Evolutionary conservation across 331 rosid genomes (phyloP).

Genomic region (Erythrophleum ivorense): DNA sequence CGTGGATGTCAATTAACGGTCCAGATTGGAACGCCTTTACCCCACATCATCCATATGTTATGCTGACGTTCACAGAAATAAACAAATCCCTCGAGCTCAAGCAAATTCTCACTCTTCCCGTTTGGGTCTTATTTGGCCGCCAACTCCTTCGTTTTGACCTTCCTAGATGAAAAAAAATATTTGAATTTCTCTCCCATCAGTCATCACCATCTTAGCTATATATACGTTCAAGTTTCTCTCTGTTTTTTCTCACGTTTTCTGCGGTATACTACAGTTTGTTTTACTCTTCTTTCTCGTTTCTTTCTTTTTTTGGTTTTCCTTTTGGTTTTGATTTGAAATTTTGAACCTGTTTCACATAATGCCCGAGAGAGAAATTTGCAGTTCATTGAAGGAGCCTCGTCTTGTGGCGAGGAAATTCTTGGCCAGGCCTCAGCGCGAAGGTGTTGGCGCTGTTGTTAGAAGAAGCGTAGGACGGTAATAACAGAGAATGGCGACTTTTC

Average conservation of each 20-base stretch:
- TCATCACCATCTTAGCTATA: conserved; percentile 39
- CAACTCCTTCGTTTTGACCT: conserved; percentile 19
- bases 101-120: conserved; percentile 32
- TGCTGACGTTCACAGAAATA: conserved; percentile 50
- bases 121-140: conserved; percentile 53
- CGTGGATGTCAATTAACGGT: conserved; percentile 40
- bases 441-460: conserved; percentile 88
- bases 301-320: too few species aligned
- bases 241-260: conserved; percentile 40
- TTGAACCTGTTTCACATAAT: conserved; percentile 32
- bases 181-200: background rate
- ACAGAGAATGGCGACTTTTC: background rate
- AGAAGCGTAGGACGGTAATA: conserved; percentile 91
- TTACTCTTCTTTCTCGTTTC: too few species aligned
- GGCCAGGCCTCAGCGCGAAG: conserved; percentile 93
- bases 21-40: background rate
- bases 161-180: conserved; percentile 34
- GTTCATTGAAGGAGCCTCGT: conserved; percentile 57
- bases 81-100: conserved; percentile 37
- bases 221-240: conserved; percentile 37
- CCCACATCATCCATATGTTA: conserved; percentile 61
- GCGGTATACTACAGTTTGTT: background rate
- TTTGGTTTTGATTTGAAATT: background rate
- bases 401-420: conserved; percentile 71
- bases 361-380: conserved; percentile 48